Percentiles rank a stretch among this genome's conserved stretches.
phyloP scores from a whole-genome alignment of 768 basidiomycete genomes.

The Mrakia blollopis region DNA sequence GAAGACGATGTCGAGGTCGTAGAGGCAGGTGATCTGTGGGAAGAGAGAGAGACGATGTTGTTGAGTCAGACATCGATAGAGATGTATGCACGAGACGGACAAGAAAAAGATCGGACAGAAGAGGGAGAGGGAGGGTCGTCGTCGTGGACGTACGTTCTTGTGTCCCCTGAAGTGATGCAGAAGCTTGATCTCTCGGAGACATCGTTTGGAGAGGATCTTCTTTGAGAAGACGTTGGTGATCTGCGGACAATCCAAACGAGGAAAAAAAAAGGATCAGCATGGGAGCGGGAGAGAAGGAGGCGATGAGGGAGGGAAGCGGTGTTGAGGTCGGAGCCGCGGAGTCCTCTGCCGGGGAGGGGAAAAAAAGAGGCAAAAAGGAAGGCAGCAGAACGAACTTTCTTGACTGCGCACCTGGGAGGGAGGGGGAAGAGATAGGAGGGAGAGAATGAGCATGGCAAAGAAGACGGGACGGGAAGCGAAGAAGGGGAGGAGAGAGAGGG shows the following conservation, averaged over 20 bases:
- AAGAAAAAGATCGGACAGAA: neutral
- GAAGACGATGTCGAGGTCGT: slow-evolving; percentile 97
- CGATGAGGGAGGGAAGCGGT: slow-evolving; percentile 49
- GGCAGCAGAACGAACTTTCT: slow-evolving; percentile 33
- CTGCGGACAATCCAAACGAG: slow-evolving; percentile 28
- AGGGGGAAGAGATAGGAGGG: neutral
- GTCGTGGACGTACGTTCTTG: slow-evolving; percentile 70
- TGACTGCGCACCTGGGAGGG: slow-evolving; percentile 38
- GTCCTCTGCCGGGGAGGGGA: too few species aligned
- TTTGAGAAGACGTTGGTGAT: slow-evolving; percentile 45
- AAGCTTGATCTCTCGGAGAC: slow-evolving; percentile 82
- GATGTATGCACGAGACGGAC: neutral
- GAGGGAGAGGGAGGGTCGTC: neutral
- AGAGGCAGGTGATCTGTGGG: slow-evolving; percentile 82
- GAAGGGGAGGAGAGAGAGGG: neutral
- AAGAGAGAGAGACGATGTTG: neutral
- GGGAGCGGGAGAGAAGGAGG: slow-evolving; percentile 43
- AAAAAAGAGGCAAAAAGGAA: neutral
- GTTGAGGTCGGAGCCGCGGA: neutral
- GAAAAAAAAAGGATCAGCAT: neutral
- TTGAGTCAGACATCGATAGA: neutral
- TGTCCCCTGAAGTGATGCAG: slow-evolving; percentile 97
- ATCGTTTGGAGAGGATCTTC: slow-evolving; percentile 87
- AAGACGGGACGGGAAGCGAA: neutral
- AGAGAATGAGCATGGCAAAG: neutral